Evolutionary conservation across 2,329 filamentous ascomycete species (phyloP), one percentile per base, ranked within the genome.

Genomic region (Ceratocystiopsis minuta): DNA sequence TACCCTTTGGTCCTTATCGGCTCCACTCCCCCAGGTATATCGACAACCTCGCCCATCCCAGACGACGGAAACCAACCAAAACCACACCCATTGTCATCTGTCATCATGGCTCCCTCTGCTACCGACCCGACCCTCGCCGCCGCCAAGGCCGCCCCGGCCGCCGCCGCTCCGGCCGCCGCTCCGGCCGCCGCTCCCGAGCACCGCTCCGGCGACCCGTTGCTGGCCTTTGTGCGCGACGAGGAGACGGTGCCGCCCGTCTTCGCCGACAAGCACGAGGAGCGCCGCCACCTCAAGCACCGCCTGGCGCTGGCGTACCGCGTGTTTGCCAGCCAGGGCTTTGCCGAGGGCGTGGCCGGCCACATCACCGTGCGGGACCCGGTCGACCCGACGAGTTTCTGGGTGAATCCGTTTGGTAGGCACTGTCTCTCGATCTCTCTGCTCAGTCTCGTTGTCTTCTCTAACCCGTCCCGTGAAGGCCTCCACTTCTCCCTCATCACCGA

Each of bases 261-360:
- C 20, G 38, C 37, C 4, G 50, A 51, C 34, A 44, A 44, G 34
- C 33, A 57, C 16, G 55, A 66, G 31, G 61, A 70, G 48, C 61
- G 67, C 14, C 58, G 65, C 38, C 68, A 68, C 48, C 58, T 71
- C 24, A 71, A 72, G 51, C 62, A 67, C 35, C 61, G 67, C 32
- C 59, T 75, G 6, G 66, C 65, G 0, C 59, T 67, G 28, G 70
- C 67, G 2, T 72, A 72, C 52, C 64, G 68, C n/a, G 65, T 73
- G 43, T 74, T 73, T 46, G 68, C 65, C 12, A 67, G 69, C 49
- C 58, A 64, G 37, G 69, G 67, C 15, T 72, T 65, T 49, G 67
- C 71, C 46, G 71, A 75, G 57, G 72, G 72, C 15, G 70, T 78
- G 31, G 73, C 73, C 10, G 73, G 75, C 2, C 75, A 78, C 50